A percentile compares a stretch with the other conserved stretches of the same genome.
phyloP scores from a whole-genome alignment of 805 yeast species.

The Pichia heedii region DNA sequence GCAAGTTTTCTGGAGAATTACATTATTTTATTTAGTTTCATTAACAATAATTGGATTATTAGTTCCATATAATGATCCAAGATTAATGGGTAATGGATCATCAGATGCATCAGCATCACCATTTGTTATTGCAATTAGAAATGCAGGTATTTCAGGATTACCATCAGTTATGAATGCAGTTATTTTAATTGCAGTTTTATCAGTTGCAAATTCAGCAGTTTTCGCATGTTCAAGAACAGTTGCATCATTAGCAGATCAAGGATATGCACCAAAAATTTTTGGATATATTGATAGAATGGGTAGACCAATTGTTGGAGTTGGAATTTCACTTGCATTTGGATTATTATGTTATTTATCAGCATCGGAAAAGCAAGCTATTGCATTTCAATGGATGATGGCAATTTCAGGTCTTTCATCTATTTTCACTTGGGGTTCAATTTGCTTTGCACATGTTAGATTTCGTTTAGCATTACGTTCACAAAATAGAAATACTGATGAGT shows the following conservation, averaged over 20 bases:
- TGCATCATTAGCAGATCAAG: conserved; percentile 61
- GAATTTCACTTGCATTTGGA: conserved; percentile 44
- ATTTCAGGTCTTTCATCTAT: conserved; percentile 69
- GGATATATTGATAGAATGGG: conserved; percentile 71
- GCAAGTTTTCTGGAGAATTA: conserved; percentile 52
- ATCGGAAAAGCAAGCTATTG: conserved; percentile 42
- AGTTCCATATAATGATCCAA: conserved; percentile 44
- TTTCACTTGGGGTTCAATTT: conserved; percentile 72
- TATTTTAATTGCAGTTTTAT: conserved; percentile 60
- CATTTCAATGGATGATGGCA: conserved; percentile 72
- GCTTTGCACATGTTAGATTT: conserved; percentile 60
- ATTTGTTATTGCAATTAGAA: conserved; percentile 60
- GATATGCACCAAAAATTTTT: conserved; percentile 52
- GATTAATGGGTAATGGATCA: conserved; percentile 34
- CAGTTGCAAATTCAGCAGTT: conserved; percentile 71
- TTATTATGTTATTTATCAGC: conserved; percentile 57
- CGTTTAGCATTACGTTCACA: conserved; percentile 57
- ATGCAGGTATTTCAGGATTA: conserved; percentile 53
- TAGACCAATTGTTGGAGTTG: conserved; percentile 65
- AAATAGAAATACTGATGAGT: conserved; percentile 61
- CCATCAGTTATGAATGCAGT: conserved; percentile 72
- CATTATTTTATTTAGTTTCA: conserved; percentile 44
- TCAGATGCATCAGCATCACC: conserved; percentile 61
- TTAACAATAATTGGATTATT: conserved; percentile 41
- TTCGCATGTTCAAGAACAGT: conserved; percentile 67